Evolutionary conservation across 352 stramenopile genomes (phyloP), one percentile per base, ranked within the genome.

Genomic region (Phytophthora fragariae): DNA sequence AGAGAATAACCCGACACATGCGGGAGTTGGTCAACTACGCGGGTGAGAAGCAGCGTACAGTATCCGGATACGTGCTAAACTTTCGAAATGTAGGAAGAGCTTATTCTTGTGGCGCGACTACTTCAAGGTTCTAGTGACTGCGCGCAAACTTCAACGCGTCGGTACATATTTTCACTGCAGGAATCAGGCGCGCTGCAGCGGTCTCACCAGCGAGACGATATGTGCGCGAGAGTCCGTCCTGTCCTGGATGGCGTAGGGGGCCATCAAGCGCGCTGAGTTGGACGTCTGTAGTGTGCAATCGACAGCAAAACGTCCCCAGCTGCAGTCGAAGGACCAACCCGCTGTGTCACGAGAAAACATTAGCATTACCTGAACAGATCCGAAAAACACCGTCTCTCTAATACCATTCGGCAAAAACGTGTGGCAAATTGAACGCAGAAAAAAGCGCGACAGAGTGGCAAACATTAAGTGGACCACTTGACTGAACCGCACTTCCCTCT

Each of bases 301-400:
- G 55, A 65, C 54, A 52, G 44, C 14, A 53, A 73, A 73, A 73
- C 33, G 66, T 63, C 66, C 59, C 59, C 65, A 72, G 58, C 50
- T 21, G 35, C n/a, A 21, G 31, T 5, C 46, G 59, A 31, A 64
- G 62, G 62, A 75, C 68, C 49, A 68, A 70, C 49, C 49, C 39
- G 49, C 33, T 19, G 39, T 68, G 65, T 73, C 58, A 29, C 19
- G n/a, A n/a, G n/a, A n/a, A n/a, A n/a, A n/a, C n/a, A n/a, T n/a
- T n/a, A n/a, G n/a, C n/a, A n/a, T n/a, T n/a, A n/a, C n/a, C n/a
- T n/a, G n/a, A n/a, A n/a, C n/a, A n/a, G n/a, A n/a, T n/a, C n/a
- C n/a, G n/a, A n/a, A n/a, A n/a, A n/a, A n/a, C n/a, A n/a, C n/a
- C n/a, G n/a, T n/a, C n/a, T n/a, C n/a, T n/a, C n/a, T n/a, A n/a